Evolutionary conservation across 345 rosid species (phyloP).

Genomic region (Lagerstroemia speciosa): DNA sequence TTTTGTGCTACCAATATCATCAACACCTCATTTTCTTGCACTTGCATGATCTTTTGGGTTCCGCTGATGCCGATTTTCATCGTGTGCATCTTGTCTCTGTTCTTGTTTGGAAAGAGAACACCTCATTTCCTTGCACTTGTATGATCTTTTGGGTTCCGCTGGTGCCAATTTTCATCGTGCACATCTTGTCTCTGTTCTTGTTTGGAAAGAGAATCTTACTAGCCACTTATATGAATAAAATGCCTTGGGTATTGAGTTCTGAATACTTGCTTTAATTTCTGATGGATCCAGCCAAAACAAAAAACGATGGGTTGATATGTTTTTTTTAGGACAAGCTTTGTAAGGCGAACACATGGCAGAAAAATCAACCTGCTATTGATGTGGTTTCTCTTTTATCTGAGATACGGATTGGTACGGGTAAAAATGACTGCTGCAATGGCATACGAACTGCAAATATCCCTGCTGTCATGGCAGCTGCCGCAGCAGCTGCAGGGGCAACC

Average conservation of each 20-base stretch:
- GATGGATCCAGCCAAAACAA: too few relatives aligned
- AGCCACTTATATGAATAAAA: too few relatives aligned
- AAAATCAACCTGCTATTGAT: slow-evolving; percentile 73
- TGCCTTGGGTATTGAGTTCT: background rate
- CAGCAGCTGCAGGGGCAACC: slow-evolving; percentile 96
- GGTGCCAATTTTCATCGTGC: too few relatives aligned
- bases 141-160: background rate
- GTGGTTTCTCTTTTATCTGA: slow-evolving; percentile 92
- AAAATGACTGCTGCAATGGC: slow-evolving; percentile 86
- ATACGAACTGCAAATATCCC: slow-evolving; percentile 87
- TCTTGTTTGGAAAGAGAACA: background rate
- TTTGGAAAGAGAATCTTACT: too few relatives aligned
- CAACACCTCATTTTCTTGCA: background rate
- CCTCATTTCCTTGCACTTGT: background rate
- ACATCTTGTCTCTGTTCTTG: too few relatives aligned
- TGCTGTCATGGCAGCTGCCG: slow-evolving; percentile 98
- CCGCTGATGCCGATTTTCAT: too few relatives aligned
- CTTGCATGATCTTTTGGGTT: background rate
- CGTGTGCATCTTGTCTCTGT: too few relatives aligned
- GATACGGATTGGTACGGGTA: slow-evolving; percentile 87
- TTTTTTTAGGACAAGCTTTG: slow-evolving; percentile 81
- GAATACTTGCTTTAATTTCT: background rate
- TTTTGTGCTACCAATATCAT: too few relatives aligned
- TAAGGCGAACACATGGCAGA: slow-evolving; percentile 98
- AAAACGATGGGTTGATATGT: slow-evolving; percentile 4